Evolutionary conservation across 2,329 filamentous ascomycete genomes (phyloP).

Genomic region (Zymoseptoria tritici): DNA sequence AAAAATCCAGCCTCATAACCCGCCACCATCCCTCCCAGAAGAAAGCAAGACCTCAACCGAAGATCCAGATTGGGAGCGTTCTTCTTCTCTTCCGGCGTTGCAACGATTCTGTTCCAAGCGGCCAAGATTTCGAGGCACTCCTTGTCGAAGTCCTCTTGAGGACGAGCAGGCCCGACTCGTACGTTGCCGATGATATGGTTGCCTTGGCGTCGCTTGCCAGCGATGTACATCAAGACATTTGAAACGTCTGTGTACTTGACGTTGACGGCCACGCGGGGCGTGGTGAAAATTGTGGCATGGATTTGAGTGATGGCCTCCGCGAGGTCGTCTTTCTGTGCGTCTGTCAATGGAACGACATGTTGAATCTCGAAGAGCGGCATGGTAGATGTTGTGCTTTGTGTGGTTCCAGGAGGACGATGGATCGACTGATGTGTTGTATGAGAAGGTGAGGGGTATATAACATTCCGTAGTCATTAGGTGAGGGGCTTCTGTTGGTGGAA

Average conservation of each 20-base stretch:
- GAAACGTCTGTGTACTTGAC: conserved; percentile 31
- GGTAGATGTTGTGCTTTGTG: too few species aligned
- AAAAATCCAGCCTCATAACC: conserved; percentile 29
- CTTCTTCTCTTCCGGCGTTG: background rate
- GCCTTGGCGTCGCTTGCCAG: conserved; percentile 25
- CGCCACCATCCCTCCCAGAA: conserved; percentile 26
- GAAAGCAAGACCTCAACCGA: conserved; percentile 5
- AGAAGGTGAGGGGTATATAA: too few species aligned
- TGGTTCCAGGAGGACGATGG: too few species aligned
- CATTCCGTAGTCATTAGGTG: too few species aligned
- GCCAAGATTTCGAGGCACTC: conserved; percentile 8
- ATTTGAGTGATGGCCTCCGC: conserved; percentile 36
- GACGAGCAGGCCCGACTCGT: conserved; percentile 27
- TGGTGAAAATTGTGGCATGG: conserved; percentile 36
- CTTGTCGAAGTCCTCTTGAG: conserved; percentile 26
- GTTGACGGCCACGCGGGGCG: conserved; percentile 40
- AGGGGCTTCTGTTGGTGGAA: too few species aligned
- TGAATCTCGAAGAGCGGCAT: conserved; percentile 42
- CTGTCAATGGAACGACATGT: conserved; percentile 30
- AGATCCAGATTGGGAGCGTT: background rate
- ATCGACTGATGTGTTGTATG: too few species aligned
- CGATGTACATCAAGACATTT: conserved; percentile 26
- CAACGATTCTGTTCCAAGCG: background rate
- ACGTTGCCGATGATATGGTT: conserved; percentile 33
- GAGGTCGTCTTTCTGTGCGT: conserved; percentile 32